These are phyloP conservation scores for Apocynum venetum DNA, from an alignment of 257 asterid species.

Conservation along the genomic window DNA sequence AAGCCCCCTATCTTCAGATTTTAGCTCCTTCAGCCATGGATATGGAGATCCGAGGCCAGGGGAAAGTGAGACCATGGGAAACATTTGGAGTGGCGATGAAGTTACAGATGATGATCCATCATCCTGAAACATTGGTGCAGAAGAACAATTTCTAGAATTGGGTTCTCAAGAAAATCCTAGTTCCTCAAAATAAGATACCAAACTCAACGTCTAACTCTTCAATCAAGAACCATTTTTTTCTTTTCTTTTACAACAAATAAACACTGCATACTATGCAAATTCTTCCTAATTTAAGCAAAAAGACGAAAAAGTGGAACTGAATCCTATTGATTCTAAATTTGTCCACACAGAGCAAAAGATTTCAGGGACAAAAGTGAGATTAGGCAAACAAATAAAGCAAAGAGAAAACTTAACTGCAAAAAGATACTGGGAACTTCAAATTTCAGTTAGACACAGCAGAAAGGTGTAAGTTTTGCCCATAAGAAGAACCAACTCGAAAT, in stretches of 20 bases:
- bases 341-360: not conserved
- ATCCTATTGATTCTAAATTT: not conserved
- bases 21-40: constrained; percentile 79
- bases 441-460: constrained; percentile 1
- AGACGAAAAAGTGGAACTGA: not conserved
- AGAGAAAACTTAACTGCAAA: not conserved
- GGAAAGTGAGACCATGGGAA: constrained; percentile 53
- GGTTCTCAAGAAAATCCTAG: not conserved
- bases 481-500: not conserved
- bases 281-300: not conserved
- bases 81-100: constrained; percentile 60
- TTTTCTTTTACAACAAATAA: not conserved
- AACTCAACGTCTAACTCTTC: not conserved
- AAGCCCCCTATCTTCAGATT: constrained; percentile 87
- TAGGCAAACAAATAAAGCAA: not conserved
- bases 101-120: constrained; percentile 87
- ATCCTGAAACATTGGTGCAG: constrained; percentile 67
- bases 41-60: constrained; percentile 57
- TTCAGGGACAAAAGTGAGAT: not conserved
- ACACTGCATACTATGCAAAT: not conserved
- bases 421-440: not conserved
- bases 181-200: not conserved
- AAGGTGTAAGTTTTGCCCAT: not conserved
- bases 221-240: constrained; percentile 6
- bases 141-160: not conserved